Evolutionary conservation across 768 basidiomycete species (phyloP), one percentile per base, ranked within the genome.

Genomic region (Lentinus brumalis): DNA sequence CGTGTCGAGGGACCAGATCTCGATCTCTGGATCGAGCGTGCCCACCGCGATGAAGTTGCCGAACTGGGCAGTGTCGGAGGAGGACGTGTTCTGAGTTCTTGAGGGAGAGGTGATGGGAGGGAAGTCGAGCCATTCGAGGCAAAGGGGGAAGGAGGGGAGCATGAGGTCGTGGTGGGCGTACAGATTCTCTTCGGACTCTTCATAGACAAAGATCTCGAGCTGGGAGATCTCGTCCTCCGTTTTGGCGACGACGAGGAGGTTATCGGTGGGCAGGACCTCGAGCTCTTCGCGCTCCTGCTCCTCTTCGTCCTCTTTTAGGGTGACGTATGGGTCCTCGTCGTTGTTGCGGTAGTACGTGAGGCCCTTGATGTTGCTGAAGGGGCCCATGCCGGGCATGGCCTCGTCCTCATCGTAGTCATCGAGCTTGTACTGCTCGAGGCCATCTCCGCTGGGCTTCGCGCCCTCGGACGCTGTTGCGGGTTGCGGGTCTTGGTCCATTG

Each of bases 121-220:
- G 74, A 94, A 98, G 73, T 98, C 93, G 60, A 98, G 88, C 97
- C 97, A 99, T 81, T 99, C 97, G 59, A 99, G 91, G 69, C 96
- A 98, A 60, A 99, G 88, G 9, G 97, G 97, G 75, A 98, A 95
- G 65, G 93, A 94, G 64, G 96, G 95, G 32, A 99, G 84, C 88
- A 99, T 93, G 73, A 98, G 83, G 74, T 99, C 97, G 75, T 99
- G 97, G 73, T 98, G 97, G 41, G 90, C 91, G 71, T 95, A 98
- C 45, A 98, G 84, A 72, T 93, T 94, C 71, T 95, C 93, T 76
- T 91, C 79, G 0, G 85, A 81, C 70, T 96, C 94, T 73, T 98
- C 94, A 75, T 97, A 98, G 69, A 98, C 88, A 76, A 96, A 96
- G 65, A 97, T 82, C 72, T 98, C 96, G 56, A 98, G 83, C 65